Conservation (phyloP, 768 basidiomycete species). For the Pisolithus marmoratus region DNA sequence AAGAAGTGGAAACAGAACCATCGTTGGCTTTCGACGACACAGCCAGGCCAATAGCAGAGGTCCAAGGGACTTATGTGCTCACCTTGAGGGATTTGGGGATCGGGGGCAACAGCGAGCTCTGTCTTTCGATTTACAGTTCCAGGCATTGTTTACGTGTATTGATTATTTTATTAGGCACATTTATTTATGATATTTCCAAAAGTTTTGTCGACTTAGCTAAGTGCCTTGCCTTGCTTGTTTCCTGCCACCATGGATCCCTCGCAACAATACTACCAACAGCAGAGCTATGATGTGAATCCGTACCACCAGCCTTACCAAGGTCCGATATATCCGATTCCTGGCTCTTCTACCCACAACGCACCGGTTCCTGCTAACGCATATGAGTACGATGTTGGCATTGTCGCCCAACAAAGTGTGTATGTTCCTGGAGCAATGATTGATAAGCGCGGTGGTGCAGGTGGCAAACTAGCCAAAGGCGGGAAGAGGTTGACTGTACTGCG, state of each 20-base stretch:
- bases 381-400: constrained; percentile 87
- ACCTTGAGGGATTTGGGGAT: constrained; percentile 36
- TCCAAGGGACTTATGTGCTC: constrained; percentile 12
- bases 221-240: background rate
- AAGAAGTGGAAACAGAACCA: background rate
- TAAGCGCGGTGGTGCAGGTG: constrained; percentile 79
- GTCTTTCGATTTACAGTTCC: constrained; percentile 4
- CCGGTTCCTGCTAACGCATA: constrained; percentile 87
- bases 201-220: background rate
- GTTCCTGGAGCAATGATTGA: constrained; percentile 90
- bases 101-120: constrained; percentile 24
- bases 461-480: constrained; percentile 82
- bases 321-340: constrained; percentile 62
- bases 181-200: no score
- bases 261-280: constrained; percentile 46
- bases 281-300: constrained; percentile 62
- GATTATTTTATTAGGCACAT: constrained; percentile 8
- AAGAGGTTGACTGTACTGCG: constrained; percentile 91
- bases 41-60: background rate
- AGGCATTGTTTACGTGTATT: constrained; percentile 24
- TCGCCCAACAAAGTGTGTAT: constrained; percentile 89
- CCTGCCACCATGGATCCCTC: constrained; percentile 23
- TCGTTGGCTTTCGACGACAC: background rate
- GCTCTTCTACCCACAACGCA: constrained; percentile 59
- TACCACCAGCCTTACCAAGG: constrained; percentile 80